Conservation (phyloP, 83 land plant species). For the Picea abies region DNA sequence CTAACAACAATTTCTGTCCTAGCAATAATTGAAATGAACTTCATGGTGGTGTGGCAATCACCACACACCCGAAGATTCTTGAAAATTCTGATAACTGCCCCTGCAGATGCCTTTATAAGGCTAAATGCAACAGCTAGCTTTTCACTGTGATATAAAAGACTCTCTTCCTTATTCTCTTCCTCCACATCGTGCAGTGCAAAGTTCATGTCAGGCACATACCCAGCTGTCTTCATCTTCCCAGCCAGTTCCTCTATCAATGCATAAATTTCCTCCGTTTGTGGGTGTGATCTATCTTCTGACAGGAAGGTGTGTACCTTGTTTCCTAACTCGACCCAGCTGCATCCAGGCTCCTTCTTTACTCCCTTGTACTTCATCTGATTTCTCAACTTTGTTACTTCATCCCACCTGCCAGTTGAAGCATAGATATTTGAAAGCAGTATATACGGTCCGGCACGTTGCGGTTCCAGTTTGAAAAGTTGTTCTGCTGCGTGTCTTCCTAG, state of each 20-base stretch:
- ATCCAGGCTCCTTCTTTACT: neutral
- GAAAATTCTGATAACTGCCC: conserved; percentile 12
- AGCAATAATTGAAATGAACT: conserved; percentile 9
- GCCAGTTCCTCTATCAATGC: neutral
- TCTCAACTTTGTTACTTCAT: conserved; percentile 10
- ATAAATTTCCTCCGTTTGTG: conserved; percentile 8
- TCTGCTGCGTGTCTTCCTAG: conserved; percentile 41
- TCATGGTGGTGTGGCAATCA: conserved; percentile 18
- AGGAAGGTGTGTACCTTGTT: neutral
- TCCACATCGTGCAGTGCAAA: conserved; percentile 13
- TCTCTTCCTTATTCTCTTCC: conserved; percentile 7
- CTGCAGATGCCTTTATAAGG: conserved; percentile 13
- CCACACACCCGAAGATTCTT: conserved; percentile 19
- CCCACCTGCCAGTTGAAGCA: conserved; percentile 17
- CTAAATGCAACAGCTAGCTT: conserved; percentile 21
- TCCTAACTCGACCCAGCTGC: neutral
- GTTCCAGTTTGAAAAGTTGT: conserved; percentile 36
- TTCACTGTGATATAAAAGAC: conserved; percentile 17
- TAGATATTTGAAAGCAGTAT: conserved; percentile 16
- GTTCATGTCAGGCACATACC: conserved; percentile 14
- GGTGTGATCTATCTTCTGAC: conserved; percentile 1
- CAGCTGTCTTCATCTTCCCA: neutral
- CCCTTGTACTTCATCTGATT: conserved; percentile 13
- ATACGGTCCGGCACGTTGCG: conserved; percentile 55
- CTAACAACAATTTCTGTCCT: conserved; percentile 14